Percentiles rank a stretch among this genome's conserved stretches.
Conservation (phyloP, 176 grass and related monocot genomes). For the Lolium multiflorum region DNA sequence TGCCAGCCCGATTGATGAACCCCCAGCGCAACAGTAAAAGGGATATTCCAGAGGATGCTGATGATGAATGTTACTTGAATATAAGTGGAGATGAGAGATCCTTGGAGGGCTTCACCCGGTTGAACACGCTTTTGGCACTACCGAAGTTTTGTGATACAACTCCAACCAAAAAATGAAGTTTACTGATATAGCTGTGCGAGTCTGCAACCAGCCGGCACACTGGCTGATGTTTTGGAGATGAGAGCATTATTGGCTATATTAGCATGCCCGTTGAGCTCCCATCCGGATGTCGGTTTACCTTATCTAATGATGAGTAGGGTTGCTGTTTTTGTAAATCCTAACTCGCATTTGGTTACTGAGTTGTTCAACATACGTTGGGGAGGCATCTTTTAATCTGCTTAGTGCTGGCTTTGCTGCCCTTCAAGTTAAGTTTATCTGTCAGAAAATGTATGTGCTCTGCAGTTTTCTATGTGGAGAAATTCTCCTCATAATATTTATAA, state of each 20-base stretch:
- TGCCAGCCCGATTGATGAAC: conserved; percentile 15
- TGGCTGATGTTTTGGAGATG: conserved; percentile 29
- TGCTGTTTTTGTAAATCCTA: conserved; percentile 53
- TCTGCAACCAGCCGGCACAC: conserved; percentile 17
- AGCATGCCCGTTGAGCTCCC: conserved; percentile 10
- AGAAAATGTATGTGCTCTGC: not conserved
- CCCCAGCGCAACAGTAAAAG: conserved; percentile 23
- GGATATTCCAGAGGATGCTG: conserved; percentile 36
- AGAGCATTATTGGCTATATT: conserved; percentile 48
- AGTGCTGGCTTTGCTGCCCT: conserved; percentile 32
- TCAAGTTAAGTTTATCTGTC: conserved; percentile 16
- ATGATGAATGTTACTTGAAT: conserved; percentile 47
- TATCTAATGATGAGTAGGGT: conserved; percentile 43
- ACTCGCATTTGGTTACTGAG: conserved; percentile 35
- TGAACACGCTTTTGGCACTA: conserved; percentile 61
- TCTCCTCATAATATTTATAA: conserved; percentile 3
- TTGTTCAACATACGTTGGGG: not conserved
- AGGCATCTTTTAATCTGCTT: conserved; percentile 18
- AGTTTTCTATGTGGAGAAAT: conserved; percentile 7
- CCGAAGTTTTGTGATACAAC: conserved; percentile 50
- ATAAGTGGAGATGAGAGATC: conserved; percentile 52
- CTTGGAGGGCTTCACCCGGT: conserved; percentile 54
- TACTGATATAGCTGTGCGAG: not conserved
- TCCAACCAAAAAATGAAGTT: conserved; percentile 48
- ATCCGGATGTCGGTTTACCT: conserved; percentile 5